Conservation (phyloP, 257 asterid species). For the Fraxinus pennsylvanica region DNA sequence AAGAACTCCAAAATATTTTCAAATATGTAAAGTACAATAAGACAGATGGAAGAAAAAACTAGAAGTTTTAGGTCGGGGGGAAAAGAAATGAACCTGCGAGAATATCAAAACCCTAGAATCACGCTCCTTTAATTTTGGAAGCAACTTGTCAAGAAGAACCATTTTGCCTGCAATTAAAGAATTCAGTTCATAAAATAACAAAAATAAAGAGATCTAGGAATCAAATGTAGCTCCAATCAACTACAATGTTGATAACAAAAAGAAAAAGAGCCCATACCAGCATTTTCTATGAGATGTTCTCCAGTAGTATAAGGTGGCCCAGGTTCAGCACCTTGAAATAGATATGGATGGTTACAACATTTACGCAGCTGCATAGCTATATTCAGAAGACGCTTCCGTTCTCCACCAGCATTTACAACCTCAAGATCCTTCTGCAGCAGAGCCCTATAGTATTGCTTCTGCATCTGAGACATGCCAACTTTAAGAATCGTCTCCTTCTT, state of each 20-base stretch:
- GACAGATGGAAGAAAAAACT: not conserved
- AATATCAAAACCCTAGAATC: conserved; percentile 96
- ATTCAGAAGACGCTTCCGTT: too few relatives aligned
- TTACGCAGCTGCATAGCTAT: too few relatives aligned
- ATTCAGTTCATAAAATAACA: not conserved
- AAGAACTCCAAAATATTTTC: not conserved
- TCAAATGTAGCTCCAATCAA: not conserved
- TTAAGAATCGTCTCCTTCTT: conserved; percentile 98
- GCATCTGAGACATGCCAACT: conserved; percentile 99
- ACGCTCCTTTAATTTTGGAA: conserved; percentile 92
- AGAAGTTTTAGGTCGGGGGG: not conserved
- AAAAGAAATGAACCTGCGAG: conserved; percentile 62
- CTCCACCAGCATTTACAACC: conserved; percentile 98
- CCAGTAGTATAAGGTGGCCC: too few relatives aligned
- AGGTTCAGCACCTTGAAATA: too few relatives aligned
- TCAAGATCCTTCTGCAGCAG: conserved; percentile 97
- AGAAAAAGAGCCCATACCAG: conserved; percentile 17
- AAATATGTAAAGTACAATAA: not conserved
- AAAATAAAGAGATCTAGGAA: not conserved
- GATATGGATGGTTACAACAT: too few relatives aligned
- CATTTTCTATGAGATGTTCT: too few relatives aligned
- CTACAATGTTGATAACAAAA: not conserved
- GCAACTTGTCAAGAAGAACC: conserved; percentile 98
- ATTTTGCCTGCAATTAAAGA: conserved; percentile 68
- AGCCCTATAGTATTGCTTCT: conserved; percentile 86